Percentiles rank a stretch among this genome's conserved stretches.
These are phyloP conservation scores for Arthrobotrys conoides DNA, from an alignment of 2,329 filamentous ascomycete species.

Conservation along the genomic window DNA sequence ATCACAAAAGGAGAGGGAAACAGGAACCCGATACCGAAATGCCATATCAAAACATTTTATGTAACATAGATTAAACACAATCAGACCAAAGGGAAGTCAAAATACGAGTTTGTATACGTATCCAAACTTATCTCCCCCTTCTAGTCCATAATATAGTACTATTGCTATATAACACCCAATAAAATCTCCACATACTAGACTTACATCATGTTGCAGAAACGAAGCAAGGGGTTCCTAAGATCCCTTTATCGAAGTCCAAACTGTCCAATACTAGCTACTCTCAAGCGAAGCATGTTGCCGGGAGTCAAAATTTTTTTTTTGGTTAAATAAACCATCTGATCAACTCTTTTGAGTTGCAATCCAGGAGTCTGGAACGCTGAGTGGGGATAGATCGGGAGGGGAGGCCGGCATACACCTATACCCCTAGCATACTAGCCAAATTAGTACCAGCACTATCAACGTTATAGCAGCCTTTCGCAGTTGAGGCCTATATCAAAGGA, in stretches of 20 bases:
- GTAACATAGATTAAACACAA: constrained; percentile 2
- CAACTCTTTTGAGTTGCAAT: no score
- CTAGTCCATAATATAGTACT: not conserved
- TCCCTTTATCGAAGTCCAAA: not conserved
- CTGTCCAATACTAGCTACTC: not conserved
- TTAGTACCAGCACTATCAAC: no score
- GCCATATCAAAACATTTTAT: not conserved
- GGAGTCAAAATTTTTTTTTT: no score
- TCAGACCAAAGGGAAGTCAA: no score
- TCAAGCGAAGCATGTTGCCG: not conserved
- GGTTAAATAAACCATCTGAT: not conserved
- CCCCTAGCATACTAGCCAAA: no score
- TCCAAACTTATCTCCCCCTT: not conserved
- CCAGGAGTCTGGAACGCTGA: not conserved
- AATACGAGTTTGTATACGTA: no score
- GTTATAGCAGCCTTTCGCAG: no score
- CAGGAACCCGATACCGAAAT: not conserved
- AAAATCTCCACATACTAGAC: not conserved
- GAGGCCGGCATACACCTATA: no score
- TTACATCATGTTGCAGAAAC: constrained; percentile 8
- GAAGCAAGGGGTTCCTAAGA: constrained; percentile 7
- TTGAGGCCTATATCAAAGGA: no score
- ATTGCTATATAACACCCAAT: not conserved
- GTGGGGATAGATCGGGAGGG: no score
- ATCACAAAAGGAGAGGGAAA: no score